Base-by-base conservation (phyloP, 306 rosid genomes). In the Pueraria montana region DNA sequence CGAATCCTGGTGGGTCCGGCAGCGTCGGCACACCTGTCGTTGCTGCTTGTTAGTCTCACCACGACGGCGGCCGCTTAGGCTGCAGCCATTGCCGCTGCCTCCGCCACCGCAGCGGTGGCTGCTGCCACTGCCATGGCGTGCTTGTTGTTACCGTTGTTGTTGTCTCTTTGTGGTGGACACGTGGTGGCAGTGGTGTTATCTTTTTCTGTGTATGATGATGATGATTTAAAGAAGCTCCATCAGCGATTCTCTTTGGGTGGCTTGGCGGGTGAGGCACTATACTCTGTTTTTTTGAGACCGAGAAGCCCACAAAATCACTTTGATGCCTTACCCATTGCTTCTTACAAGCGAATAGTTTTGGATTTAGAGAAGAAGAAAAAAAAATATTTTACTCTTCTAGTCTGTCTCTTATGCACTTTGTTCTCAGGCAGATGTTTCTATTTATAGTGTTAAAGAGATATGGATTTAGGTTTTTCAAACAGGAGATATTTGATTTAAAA, bases 201-300 rank as follows among this genome's bases (percentile, higher is more conserved):
- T 1, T 65, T 73, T 30, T 78, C 80, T 70, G 75, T 24, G 62
- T 78, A 5, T 36, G 40, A 40, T n/a, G n/a, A n/a, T n/a, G n/a
- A n/a, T 17, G 97, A 90, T 75, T 90, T 95, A 70, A 92, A 92
- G 85, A 95, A 93, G 83, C 87, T 92, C 93, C 98, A 95, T 11
- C 97, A 53, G n/a, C 90, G 95, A 40, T 88, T 93, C 36, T 84
- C 88, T 40, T 87, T 91, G 4, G 86, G 48, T 7, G 93, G 91
- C 14, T 86, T 89, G 0, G 80, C 50, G 30, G 86, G 13, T 6
- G 89, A 8, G 13, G 20, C 6, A 9, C 10, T 16, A 1, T 50
- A 69, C n/a, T n/a, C n/a, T n/a, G n/a, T n/a, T n/a, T n/a, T n/a
- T n/a, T n/a, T n/a, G n/a, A n/a, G n/a, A n/a, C 94, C 92, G 1